phyloP scores from a whole-genome alignment of 352 stramenopile genomes.

The Globisporangium paddicum region DNA sequence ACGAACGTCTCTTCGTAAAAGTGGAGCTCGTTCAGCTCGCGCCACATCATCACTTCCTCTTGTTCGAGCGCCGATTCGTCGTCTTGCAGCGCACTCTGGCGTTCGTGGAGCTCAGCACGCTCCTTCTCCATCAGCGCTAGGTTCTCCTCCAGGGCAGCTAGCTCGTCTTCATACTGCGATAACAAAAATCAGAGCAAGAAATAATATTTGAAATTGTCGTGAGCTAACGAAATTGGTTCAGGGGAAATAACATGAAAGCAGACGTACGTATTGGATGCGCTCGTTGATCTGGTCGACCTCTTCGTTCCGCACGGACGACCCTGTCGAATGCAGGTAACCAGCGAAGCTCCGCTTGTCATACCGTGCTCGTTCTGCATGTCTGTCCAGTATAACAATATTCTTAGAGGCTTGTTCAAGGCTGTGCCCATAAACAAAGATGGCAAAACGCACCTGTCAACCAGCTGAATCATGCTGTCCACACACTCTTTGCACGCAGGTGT shows the following conservation, averaged over 20 bases:
- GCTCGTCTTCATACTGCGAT: constrained; percentile 63
- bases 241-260: too few species aligned
- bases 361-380: constrained; percentile 60
- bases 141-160: constrained; percentile 51
- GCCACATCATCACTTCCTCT: constrained; percentile 59
- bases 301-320: constrained; percentile 39
- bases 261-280: constrained; percentile 67
- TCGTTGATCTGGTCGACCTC: constrained; percentile 62
- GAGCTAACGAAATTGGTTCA: too few species aligned
- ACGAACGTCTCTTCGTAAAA: constrained; percentile 43
- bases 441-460: constrained; percentile 52
- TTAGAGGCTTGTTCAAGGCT: too few species aligned
- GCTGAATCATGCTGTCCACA: constrained; percentile 64
- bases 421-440: not conserved
- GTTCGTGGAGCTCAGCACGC: constrained; percentile 36
- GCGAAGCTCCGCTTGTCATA: constrained; percentile 69
- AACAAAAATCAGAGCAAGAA: too few species aligned
- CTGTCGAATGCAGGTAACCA: constrained; percentile 51
- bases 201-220: too few species aligned
- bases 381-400: constrained; percentile 9
- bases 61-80: constrained; percentile 40
- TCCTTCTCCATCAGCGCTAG: constrained; percentile 71
- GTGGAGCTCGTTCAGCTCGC: constrained; percentile 46
- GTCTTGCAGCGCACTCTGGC: constrained; percentile 42
- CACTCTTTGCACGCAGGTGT: constrained; percentile 74